These are phyloP conservation scores for Angomonas deanei DNA, from an alignment of 208 protist genomes.

Conservation along the genomic window DNA sequence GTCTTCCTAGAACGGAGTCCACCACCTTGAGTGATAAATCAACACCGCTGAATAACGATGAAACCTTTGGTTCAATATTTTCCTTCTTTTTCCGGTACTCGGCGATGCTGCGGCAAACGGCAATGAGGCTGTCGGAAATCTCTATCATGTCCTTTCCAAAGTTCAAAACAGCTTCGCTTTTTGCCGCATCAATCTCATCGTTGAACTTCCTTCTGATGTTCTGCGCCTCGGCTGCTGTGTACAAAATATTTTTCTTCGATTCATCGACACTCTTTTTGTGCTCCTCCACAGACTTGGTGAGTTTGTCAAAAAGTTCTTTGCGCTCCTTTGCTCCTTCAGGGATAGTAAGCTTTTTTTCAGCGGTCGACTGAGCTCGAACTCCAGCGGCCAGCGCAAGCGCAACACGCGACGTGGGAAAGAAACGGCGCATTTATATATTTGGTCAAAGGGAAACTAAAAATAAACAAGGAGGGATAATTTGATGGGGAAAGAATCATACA, in stretches of 20 bases:
- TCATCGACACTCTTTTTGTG: slow-evolving; percentile 26
- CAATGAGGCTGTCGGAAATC: slow-evolving; percentile 46
- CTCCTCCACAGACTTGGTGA: not conserved
- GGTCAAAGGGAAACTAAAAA: slow-evolving; percentile 1
- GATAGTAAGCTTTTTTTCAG: not conserved
- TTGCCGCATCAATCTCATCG: slow-evolving; percentile 22
- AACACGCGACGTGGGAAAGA: not conserved
- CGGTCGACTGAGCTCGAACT: not conserved
- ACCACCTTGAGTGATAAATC: slow-evolving; percentile 46
- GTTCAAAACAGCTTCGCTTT: slow-evolving; percentile 16
- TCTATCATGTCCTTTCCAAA: slow-evolving; percentile 66
- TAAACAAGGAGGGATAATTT: not conserved
- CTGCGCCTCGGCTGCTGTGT: slow-evolving; percentile 45
- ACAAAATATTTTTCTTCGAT: slow-evolving; percentile 37
- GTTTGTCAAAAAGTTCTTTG: not conserved
- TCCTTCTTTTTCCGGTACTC: slow-evolving; percentile 9
- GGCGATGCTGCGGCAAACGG: slow-evolving; percentile 18
- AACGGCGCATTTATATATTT: not conserved
- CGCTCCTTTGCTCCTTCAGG: not conserved
- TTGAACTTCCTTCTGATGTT: slow-evolving; percentile 42
- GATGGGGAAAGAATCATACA: not conserved
- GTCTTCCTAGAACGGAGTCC: slow-evolving; percentile 29
- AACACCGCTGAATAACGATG: slow-evolving; percentile 27
- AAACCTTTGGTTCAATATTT: slow-evolving; percentile 10
- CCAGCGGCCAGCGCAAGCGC: not conserved